A percentile compares a stretch with the other conserved stretches of the same genome.
phyloP scores from a whole-genome alignment of 768 basidiomycete species.

The Suillus paluster region DNA sequence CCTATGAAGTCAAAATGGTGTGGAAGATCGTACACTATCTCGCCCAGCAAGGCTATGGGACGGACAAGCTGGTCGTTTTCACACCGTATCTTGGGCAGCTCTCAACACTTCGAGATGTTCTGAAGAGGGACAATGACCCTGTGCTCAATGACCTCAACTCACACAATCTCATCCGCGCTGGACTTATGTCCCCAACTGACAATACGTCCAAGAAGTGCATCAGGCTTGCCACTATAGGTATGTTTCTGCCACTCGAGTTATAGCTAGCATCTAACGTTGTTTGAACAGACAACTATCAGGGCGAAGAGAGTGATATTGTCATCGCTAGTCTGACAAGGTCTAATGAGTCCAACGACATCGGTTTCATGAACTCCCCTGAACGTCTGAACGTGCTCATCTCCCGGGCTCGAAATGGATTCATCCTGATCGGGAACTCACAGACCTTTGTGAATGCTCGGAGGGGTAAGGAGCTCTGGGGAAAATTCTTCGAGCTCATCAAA shows the following conservation, averaged over 20 bases:
- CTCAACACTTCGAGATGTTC: constrained; percentile 46
- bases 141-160: constrained; percentile 67
- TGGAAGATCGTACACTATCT: constrained; percentile 69
- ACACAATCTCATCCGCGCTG: constrained; percentile 59
- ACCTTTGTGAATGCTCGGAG: constrained; percentile 60
- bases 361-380: constrained; percentile 74
- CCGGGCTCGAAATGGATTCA: constrained; percentile 64
- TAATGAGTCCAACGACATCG: constrained; percentile 58
- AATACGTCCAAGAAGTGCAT: constrained; percentile 49
- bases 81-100: constrained; percentile 79
- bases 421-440: constrained; percentile 65
- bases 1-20: constrained; percentile 63
- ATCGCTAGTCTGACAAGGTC: constrained; percentile 64
- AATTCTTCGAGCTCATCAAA: constrained; percentile 50
- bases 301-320: constrained; percentile 75
- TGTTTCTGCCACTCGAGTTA: constrained; percentile 9
- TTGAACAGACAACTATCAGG: constrained; percentile 71
- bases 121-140: constrained; percentile 57
- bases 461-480: constrained; percentile 56
- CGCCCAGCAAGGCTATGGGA: constrained; percentile 68
- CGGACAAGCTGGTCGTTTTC: constrained; percentile 61
- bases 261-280: neutral
- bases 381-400: constrained; percentile 74
- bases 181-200: constrained; percentile 46
- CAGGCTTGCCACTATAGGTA: constrained; percentile 70